Evolutionary conservation across 2,329 filamentous ascomycete species (phyloP).

Genomic region (Trichoderma sp.): DNA sequence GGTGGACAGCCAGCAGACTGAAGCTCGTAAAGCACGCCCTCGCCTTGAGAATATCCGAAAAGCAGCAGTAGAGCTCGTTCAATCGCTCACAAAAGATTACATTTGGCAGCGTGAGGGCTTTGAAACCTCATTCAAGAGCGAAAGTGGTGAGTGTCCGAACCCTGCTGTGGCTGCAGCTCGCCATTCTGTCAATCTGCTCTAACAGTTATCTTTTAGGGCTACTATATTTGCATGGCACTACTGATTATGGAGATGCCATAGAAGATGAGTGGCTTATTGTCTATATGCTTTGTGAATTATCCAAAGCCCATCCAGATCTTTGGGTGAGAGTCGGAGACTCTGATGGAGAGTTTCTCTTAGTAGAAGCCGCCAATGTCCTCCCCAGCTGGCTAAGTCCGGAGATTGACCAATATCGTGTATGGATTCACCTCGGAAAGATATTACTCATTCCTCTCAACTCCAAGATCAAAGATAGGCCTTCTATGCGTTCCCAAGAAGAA

Average conservation of each 20-base stretch:
- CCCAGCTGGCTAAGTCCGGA: constrained; percentile 93
- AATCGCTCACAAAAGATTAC: constrained; percentile 74
- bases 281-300: constrained; percentile 82
- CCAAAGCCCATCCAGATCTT: constrained; percentile 68
- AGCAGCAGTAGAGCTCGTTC: constrained; percentile 64
- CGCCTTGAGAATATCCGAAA: constrained; percentile 74
- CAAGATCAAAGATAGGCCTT: constrained; percentile 36
- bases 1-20: constrained; percentile 56
- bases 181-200: background rate
- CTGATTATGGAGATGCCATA: constrained; percentile 90
- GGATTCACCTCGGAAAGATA: constrained; percentile 80
- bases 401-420: constrained; percentile 83
- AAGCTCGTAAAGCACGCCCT: constrained; percentile 61
- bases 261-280: constrained; percentile 98
- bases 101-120: constrained; percentile 94
- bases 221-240: constrained; percentile 72
- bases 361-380: constrained; percentile 87
- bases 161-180: background rate
- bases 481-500: background rate
- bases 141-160: constrained; percentile 52
- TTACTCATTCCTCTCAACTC: constrained; percentile 66
- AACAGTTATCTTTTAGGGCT: constrained; percentile 45
- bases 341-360: constrained; percentile 92
- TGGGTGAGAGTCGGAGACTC: constrained; percentile 86
- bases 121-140: constrained; percentile 65